Evolutionary conservation across 768 basidiomycete species (phyloP).

Genomic region (Termitomyces sp.): DNA sequence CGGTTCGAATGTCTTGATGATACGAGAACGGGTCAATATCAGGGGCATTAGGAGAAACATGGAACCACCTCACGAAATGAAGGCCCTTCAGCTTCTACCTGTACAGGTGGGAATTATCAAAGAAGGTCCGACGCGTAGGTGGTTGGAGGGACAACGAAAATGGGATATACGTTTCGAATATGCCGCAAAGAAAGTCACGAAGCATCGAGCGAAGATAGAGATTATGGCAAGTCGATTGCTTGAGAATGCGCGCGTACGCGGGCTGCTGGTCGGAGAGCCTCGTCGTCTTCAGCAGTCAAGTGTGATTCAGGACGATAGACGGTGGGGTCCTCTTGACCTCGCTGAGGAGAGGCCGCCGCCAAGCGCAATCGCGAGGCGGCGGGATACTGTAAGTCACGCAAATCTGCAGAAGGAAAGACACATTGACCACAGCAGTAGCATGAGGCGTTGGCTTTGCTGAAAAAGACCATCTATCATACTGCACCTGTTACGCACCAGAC

Average conservation of each 20-base stretch:
- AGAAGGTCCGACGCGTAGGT: constrained; percentile 66
- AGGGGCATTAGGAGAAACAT: constrained; percentile 37
- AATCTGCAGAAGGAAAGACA: neutral
- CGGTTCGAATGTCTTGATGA: constrained; percentile 31
- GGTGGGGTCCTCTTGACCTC: constrained; percentile 33
- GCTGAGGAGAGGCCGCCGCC: constrained; percentile 67
- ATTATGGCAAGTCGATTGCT: constrained; percentile 41
- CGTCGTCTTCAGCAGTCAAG: neutral
- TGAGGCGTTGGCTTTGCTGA: constrained; percentile 50
- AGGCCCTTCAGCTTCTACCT: constrained; percentile 45
- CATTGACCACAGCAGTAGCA: constrained; percentile 23
- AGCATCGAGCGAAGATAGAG: constrained; percentile 38
- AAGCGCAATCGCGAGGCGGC: constrained; percentile 62
- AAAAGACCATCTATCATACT: constrained; percentile 51
- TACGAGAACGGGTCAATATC: constrained; percentile 70
- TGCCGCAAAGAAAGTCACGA: constrained; percentile 35
- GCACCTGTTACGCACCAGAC: constrained; percentile 48
- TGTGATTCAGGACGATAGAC: constrained; percentile 32
- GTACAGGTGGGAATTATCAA: constrained; percentile 68
- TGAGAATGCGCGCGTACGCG: constrained; percentile 40
- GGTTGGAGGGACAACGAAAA: constrained; percentile 47
- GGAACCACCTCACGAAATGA: constrained; percentile 53
- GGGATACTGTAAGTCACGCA: neutral
- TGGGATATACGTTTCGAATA: constrained; percentile 55
- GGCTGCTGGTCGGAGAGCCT: constrained; percentile 11